These are phyloP conservation scores for Claviceps monticola DNA, from an alignment of 2,329 filamentous ascomycete genomes.

Conservation along the genomic window DNA sequence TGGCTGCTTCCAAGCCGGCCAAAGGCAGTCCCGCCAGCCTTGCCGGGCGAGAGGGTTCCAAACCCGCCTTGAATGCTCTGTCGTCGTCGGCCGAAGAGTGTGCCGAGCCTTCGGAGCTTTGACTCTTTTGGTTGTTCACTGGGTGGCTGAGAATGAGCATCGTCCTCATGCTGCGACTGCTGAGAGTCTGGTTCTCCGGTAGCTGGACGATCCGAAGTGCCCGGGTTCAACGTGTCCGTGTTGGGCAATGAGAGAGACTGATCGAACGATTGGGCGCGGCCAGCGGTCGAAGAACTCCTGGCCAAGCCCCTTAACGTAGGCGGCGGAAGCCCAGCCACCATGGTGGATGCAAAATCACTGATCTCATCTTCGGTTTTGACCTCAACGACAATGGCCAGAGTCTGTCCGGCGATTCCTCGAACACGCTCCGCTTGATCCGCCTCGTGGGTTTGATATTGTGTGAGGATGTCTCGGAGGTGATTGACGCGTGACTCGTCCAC, in stretches of 20 bases:
- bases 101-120: slow-evolving; percentile 50
- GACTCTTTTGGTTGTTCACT: slow-evolving; percentile 25
- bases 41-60: slow-evolving; percentile 41
- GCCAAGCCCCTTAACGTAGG: slow-evolving; percentile 26
- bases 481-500: slow-evolving; percentile 83
- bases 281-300: slow-evolving; percentile 23
- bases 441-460: slow-evolving; percentile 87
- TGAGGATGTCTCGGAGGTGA: slow-evolving; percentile 78
- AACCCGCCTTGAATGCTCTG: slow-evolving; percentile 54
- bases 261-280: slow-evolving; percentile 6
- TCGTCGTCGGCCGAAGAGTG: slow-evolving; percentile 48
- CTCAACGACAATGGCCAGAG: slow-evolving; percentile 70
- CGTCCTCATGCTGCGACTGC: slow-evolving; percentile 3
- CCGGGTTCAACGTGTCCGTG: slow-evolving; percentile 1
- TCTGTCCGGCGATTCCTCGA: slow-evolving; percentile 61
- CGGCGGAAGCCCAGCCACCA: slow-evolving; percentile 25
- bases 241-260: slow-evolving; percentile 1
- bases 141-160: slow-evolving; percentile 4
- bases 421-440: slow-evolving; percentile 71
- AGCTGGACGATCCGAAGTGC: slow-evolving; percentile 3
- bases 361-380: slow-evolving; percentile 82
- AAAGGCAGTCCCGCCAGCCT: slow-evolving; percentile 37
- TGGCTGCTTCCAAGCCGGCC: slow-evolving; percentile 53
- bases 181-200: slow-evolving; percentile 2
- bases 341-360: slow-evolving; percentile 46